Evolutionary conservation across 1,284 basidiomycete genomes (phyloP), one percentile per base, ranked within the genome.

Genomic region (Pseudozyma tsukubaensis): DNA sequence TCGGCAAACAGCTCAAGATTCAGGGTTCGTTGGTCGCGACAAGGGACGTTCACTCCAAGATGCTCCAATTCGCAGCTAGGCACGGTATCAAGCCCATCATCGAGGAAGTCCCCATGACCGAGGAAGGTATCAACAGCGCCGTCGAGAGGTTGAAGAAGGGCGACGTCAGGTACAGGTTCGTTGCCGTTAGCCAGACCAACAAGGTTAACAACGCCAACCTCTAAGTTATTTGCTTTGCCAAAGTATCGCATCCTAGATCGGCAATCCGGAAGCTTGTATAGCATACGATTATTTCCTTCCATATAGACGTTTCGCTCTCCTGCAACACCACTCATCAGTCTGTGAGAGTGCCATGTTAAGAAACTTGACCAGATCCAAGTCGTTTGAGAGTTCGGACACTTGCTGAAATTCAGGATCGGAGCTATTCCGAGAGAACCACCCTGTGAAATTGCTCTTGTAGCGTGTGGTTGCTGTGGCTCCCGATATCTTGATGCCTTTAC

Each of bases 81-180:
- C 63, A 78, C 59, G 60, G 58, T 47, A 61, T 81, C 57, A 64
- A 69, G 60, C 80, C 81, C 24, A 76, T 79, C 34, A 73, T 81
- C 69, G 81, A 83, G 62, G 70, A 76, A 56, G 74, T 83, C 3
- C 72, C 77, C 29, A 83, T 83, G 81, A 79, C 72, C 48, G 72
- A 77, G 53, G 75, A 81, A n/a, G 77, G 76, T 29, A 54, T 83
- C 62, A 82, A 82, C 64, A 12, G 45, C 44, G 81, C 81, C 29
- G 60, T 74, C 9, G 76, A 79, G 35, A 59, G 81, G 6, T 68
- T 82, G 36, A 64, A 78, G 42, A 78, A 80, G 64, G 81, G 81
- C 48, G 78, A 83, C 49, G 77, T 82, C 1, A 68, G 79, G 35
- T 82, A 79, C 68, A 66, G 81, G 18, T 83, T 83, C 57, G 81